Conservation (phyloP, 2,329 filamentous ascomycete species). For the Claviceps humidiphila region DNA sequence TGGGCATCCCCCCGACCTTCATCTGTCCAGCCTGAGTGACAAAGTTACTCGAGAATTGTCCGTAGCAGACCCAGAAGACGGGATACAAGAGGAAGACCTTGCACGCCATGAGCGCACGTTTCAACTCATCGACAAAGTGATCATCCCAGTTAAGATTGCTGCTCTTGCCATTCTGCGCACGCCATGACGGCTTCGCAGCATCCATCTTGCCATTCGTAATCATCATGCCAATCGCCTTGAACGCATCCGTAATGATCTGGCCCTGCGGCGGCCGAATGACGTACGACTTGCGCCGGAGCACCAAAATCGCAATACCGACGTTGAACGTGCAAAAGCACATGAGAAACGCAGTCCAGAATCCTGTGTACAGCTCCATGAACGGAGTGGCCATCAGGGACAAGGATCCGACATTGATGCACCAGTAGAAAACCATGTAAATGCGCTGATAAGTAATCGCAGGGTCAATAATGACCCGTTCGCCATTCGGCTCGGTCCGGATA, state of each 20-base stretch:
- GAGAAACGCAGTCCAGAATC: conserved; percentile 54
- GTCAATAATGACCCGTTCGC: conserved; percentile 52
- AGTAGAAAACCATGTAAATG: conserved; percentile 65
- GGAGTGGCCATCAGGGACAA: conserved; percentile 54
- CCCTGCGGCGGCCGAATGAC: conserved; percentile 44
- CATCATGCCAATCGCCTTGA: conserved; percentile 33
- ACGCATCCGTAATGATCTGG: conserved; percentile 51
- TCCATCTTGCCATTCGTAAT: conserved; percentile 32
- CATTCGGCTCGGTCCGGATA: conserved; percentile 32
- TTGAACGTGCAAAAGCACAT: conserved; percentile 49
- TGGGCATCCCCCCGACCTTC: conserved; percentile 52
- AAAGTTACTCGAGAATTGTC: conserved; percentile 54
- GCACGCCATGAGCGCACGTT: conserved; percentile 53
- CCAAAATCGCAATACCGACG: conserved; percentile 40
- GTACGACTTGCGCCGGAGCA: conserved; percentile 32
- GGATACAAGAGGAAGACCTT: conserved; percentile 57
- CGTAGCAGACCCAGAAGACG: conserved; percentile 55
- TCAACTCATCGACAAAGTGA: conserved; percentile 58
- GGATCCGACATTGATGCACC: conserved; percentile 61
- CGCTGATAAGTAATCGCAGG: conserved; percentile 52
- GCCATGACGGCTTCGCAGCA: conserved; percentile 54
- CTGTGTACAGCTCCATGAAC: conserved; percentile 52
- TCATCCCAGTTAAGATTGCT: conserved; percentile 47
- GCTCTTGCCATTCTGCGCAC: conserved; percentile 34
- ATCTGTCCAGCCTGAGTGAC: conserved; percentile 46